phyloP scores from a whole-genome alignment of 2,329 filamentous ascomycete species.

The Botrytis medusae region DNA sequence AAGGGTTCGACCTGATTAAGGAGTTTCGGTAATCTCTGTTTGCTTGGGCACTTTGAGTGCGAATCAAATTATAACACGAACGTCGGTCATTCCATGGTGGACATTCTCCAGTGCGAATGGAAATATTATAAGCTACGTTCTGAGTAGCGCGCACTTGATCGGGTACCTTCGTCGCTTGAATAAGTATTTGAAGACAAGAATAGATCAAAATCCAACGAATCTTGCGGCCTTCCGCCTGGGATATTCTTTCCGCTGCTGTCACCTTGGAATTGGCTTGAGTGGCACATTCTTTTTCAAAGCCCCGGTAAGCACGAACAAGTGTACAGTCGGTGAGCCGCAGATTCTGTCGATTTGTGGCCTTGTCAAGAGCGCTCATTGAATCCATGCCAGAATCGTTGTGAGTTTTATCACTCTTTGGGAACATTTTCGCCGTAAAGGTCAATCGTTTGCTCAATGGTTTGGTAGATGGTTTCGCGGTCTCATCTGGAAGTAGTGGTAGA shows the following conservation, averaged over 20 bases:
- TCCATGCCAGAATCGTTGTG: constrained; percentile 51
- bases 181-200: constrained; percentile 69
- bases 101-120: constrained; percentile 31
- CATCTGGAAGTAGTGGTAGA: constrained; percentile 62
- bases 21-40: constrained; percentile 24
- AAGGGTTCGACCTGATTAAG: not conserved
- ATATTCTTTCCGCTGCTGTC: constrained; percentile 58
- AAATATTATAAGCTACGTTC: constrained; percentile 55
- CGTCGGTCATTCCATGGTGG: constrained; percentile 35
- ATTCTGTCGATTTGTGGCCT: constrained; percentile 49
- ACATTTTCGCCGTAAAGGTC: constrained; percentile 34
- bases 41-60: constrained; percentile 30
- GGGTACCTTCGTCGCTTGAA: constrained; percentile 61
- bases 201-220: constrained; percentile 79
- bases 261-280: constrained; percentile 49
- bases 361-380: constrained; percentile 52
- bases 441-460: constrained; percentile 14
- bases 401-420: constrained; percentile 41
- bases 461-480: constrained; percentile 33
- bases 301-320: constrained; percentile 67
- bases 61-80: constrained; percentile 27
- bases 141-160: constrained; percentile 58
- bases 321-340: constrained; percentile 42
- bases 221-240: constrained; percentile 68
- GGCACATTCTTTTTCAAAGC: constrained; percentile 64